Evolutionary conservation across 2,329 filamentous ascomycete genomes (phyloP).

Genomic region (Ascochyta rabiei): DNA sequence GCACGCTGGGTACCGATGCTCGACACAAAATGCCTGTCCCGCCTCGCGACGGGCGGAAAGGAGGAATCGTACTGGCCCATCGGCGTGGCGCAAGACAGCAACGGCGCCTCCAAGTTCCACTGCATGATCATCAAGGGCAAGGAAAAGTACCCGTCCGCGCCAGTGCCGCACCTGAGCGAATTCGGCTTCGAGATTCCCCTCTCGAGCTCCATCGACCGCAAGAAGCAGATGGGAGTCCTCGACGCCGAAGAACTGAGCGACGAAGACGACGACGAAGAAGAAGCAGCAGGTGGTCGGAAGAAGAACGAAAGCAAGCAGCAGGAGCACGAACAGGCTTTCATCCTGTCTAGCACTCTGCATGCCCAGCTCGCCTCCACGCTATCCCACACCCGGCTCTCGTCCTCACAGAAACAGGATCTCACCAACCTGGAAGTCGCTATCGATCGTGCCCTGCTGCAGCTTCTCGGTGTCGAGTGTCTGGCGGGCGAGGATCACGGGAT

Average conservation of each 20-base stretch:
- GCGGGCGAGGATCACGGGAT: conserved; percentile 93
- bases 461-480: conserved; percentile 87
- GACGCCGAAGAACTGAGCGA: conserved; percentile 45
- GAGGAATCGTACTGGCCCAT: conserved; percentile 94
- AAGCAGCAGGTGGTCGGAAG: conserved; percentile 7
- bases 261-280: conserved; percentile 22
- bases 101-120: conserved; percentile 89
- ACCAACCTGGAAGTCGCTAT: conserved; percentile 78
- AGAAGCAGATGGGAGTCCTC: conserved; percentile 25
- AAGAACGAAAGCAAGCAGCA: conserved; percentile 56
- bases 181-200: conserved; percentile 91
- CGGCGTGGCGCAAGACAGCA: conserved; percentile 84
- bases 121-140: conserved; percentile 98
- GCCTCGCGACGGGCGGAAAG: conserved; percentile 83
- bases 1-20: conserved; percentile 91
- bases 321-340: conserved; percentile 78
- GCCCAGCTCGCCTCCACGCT: conserved; percentile 78
- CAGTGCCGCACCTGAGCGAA: conserved; percentile 89
- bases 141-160: conserved; percentile 80
- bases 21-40: conserved; percentile 82
- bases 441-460: conserved; percentile 87
- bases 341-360: conserved; percentile 74
- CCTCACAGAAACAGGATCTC: conserved; percentile 70
- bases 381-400: conserved; percentile 68
- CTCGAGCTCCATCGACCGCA: conserved; percentile 57